phyloP scores from a whole-genome alignment of 2,329 filamentous ascomycete species.

The Colletotrichum cordylinicola region DNA sequence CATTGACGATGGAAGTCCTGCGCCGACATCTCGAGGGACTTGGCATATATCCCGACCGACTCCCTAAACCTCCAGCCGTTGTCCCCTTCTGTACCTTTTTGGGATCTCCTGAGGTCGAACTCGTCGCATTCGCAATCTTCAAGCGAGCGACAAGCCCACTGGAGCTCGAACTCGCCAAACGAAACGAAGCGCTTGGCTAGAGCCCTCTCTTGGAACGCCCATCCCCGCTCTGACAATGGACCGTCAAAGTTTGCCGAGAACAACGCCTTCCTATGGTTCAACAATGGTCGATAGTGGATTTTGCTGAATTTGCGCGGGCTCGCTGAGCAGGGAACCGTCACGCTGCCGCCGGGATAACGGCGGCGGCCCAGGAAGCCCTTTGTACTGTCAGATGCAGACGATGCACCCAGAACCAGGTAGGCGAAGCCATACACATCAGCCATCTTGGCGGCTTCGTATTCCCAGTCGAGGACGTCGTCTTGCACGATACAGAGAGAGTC shows the following conservation, averaged over 20 bases:
- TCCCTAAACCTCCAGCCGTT: background rate
- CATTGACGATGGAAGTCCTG: background rate
- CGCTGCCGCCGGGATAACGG: background rate
- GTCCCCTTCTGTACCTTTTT: background rate
- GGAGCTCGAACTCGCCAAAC: background rate
- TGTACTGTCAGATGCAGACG: background rate
- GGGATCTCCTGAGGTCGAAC: background rate
- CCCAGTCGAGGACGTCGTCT: slow-evolving; percentile 19
- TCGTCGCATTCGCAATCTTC: background rate
- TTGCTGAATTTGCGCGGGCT: background rate
- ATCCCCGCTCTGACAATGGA: background rate
- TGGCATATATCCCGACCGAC: background rate
- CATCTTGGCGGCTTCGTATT: slow-evolving; percentile 7
- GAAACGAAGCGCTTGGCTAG: background rate
- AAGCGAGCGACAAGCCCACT: background rate
- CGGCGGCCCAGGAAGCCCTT: background rate
- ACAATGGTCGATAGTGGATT: background rate
- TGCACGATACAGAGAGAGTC: slow-evolving; percentile 24
- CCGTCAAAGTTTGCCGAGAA: background rate
- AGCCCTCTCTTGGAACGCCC: background rate
- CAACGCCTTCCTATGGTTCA: background rate
- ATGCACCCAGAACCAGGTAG: background rate
- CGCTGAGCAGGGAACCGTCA: background rate
- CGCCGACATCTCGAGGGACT: background rate
- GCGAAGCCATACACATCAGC: background rate